A percentile compares a stretch with the other conserved stretches of the same genome.
Conservation (phyloP, 306 rosid species). For the Vachellia collinsii region DNA sequence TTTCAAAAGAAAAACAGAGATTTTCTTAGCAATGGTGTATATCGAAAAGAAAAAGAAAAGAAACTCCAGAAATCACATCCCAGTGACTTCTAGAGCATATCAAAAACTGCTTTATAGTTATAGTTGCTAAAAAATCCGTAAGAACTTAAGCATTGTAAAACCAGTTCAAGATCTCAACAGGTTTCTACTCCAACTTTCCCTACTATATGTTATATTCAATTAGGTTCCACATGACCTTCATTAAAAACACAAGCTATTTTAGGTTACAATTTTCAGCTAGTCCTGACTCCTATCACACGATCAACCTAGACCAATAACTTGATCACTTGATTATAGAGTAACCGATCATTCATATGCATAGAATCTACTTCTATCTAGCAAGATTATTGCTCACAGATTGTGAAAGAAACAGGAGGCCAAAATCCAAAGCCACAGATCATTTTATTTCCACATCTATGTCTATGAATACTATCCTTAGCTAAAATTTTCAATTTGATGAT, state of each 20-base stretch:
- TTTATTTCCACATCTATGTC: background rate
- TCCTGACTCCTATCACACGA: background rate
- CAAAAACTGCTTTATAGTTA: background rate
- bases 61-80: constrained; percentile 8
- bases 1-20: constrained; percentile 39
- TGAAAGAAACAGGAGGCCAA: background rate
- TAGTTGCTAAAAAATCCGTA: background rate
- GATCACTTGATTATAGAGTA: background rate
- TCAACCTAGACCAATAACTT: background rate
- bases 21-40: constrained; percentile 4
- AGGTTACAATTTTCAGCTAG: background rate
- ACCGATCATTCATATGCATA: background rate
- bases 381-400: background rate
- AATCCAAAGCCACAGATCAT: background rate
- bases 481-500: background rate
- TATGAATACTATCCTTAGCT: background rate
- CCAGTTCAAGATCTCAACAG: background rate
- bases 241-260: background rate
- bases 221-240: background rate
- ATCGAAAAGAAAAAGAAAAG: background rate
- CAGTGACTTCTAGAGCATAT: constrained; percentile 11
- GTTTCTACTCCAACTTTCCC: background rate
- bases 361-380: background rate
- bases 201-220: background rate
- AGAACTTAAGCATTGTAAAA: background rate